Base-by-base conservation (phyloP, 805 yeast genomes). In the Pichia thaimueangensis region DNA sequence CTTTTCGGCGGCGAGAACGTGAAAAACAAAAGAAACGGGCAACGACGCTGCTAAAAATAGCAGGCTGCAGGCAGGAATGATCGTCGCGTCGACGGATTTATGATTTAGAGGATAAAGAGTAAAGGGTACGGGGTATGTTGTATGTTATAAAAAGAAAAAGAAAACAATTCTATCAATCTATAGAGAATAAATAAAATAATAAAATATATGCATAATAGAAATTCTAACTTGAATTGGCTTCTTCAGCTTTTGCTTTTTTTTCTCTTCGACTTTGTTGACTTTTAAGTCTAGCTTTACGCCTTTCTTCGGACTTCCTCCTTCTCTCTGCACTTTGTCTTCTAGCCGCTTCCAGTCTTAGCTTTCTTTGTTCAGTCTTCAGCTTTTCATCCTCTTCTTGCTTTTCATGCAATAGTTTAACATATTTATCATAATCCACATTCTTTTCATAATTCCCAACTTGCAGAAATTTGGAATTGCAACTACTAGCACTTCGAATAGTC, bases 401-500 rank as follows among this genome's bases (percentile, higher is more conserved):
- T 25, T 53, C 45, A 8, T 37, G 23, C 13, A 53, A 37, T 19
- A 41, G 23, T 6, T 42, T 39, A 30, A 35, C 30, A 39, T 59
- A 61, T 24, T 54, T 54, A 11, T 45, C 47, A 27, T 41, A 52
- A 32, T 61, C 64, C 4, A 37, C 49, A 46, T 52, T 39, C 28
- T 47, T 49, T 7, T 50, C 51, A 37, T 47, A 47, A 12, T 41
- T 38, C 10, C 58, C 33, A 23, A 52, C 50, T 3, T 57, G 55
- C n/a, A 59, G 24, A 28, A 50, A 62, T 35, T 46, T 45, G 27
- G 45, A 35, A 35, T 57, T 62, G 45, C 66, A 62, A 17, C 58
- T 48, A 22, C 57, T 51, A 4, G 36, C 51, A 3, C 58, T 49
- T 2, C 42, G 41, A 78, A 85, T 80, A 12, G 86, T 74, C 69